Evolutionary conservation across 306 rosid species (phyloP), one percentile per base, ranked within the genome.

Genomic region (Oxytropis ochrocephala): DNA sequence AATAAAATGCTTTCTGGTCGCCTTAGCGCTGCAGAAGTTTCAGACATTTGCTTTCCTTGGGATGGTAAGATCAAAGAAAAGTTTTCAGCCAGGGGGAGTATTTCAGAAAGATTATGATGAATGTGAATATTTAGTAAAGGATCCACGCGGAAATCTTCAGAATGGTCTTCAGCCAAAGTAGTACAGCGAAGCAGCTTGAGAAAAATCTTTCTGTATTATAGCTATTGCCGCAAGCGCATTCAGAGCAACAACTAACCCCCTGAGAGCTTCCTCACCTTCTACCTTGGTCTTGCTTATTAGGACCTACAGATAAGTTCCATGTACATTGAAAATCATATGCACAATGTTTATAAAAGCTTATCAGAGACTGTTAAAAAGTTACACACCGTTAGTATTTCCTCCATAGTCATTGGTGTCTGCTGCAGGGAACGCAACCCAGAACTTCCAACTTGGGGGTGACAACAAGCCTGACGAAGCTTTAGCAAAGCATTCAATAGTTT

Each of bases 381-480:
- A 70, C 77, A 63, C 50, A 93, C 97, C 98, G 81, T 86, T 64
- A 93, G 74, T 84, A 93, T 87, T 81, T 90, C 97, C 82, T 85
- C 98, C 97, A 94, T 94, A 44, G 97, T 88, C 98, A 94, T 94
- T 12, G 98, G 98, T 51, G 92, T 78, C 74, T 88, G 96, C 71
- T 94, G 98, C 76, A 94, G 75, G 75, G 98, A 85, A 21, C 96
- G 98, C 83, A 94, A 78, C 59, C 98, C 97, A 35, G 96, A 90
- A 76, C 96, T 88, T 83, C 98, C 97, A 48, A 94, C 96, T 83
- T 90, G 98, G 70, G 98, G 98, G 65, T 94, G 98, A 79, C 98
- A 94, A 79, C 98, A 88, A 59, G 98, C 98, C 81, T 90, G 98
- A 39, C 96, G 97, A 76, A 94, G 97, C 80, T 94, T 94, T 79